A percentile compares a stretch with the other conserved stretches of the same genome.
Evolutionary conservation across 768 basidiomycete genomes (phyloP).

Genomic region (Pisolithus orientalis): DNA sequence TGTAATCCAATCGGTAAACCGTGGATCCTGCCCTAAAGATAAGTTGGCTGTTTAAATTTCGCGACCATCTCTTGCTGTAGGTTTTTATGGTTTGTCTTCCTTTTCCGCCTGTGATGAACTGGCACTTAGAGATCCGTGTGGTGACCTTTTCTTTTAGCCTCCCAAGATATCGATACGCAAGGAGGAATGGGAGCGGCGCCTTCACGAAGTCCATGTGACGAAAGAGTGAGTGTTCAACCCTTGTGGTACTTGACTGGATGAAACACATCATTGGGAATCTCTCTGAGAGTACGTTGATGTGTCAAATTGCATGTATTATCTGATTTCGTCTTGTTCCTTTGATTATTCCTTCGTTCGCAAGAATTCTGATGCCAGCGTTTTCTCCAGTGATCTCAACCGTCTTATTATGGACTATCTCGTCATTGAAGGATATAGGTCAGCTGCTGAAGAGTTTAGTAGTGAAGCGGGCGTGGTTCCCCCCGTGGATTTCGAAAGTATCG

Average conservation of each 20-base stretch:
- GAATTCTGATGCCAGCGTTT: slow-evolving; percentile 18
- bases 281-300: slow-evolving; percentile 80
- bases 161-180: slow-evolving; percentile 58
- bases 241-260: slow-evolving; percentile 41
- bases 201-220: slow-evolving; percentile 76
- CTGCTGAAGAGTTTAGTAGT: slow-evolving; percentile 89
- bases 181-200: slow-evolving; percentile 81
- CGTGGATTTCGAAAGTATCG: slow-evolving; percentile 88
- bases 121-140: not conserved
- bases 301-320: slow-evolving; percentile 84
- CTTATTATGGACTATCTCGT: slow-evolving; percentile 97
- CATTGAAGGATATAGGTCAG: slow-evolving; percentile 94
- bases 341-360: slow-evolving; percentile 21
- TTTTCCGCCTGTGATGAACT: not conserved
- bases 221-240: slow-evolving; percentile 70
- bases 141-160: slow-evolving; percentile 23
- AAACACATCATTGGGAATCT: slow-evolving; percentile 94
- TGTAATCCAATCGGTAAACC: not conserved
- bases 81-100: slow-evolving; percentile 27
- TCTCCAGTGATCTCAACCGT: slow-evolving; percentile 80
- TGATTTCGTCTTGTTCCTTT: slow-evolving; percentile 36
- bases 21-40: slow-evolving; percentile 34
- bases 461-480: slow-evolving; percentile 75
- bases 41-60: slow-evolving; percentile 28
- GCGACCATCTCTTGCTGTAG: slow-evolving; percentile 8